Conservation (phyloP, 2,329 filamentous ascomycete species). For the Dichotomopilus funicola region DNA sequence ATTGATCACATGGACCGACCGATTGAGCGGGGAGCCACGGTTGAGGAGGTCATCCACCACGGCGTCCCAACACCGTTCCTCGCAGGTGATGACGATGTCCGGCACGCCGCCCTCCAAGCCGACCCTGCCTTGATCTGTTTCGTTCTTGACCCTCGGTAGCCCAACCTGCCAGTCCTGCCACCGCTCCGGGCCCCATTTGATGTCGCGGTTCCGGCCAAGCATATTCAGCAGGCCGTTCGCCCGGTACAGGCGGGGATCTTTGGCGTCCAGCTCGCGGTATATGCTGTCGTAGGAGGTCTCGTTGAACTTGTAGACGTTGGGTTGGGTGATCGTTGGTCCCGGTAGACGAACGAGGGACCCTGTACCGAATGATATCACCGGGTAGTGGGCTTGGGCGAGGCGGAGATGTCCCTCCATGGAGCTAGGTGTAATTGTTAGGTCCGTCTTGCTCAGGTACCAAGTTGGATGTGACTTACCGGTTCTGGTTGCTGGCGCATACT, state of each 20-base stretch:
- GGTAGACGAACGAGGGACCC: conserved; percentile 90
- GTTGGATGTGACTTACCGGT: conserved; percentile 54
- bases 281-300: conserved; percentile 92
- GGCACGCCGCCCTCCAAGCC: conserved; percentile 87
- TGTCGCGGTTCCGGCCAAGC: conserved; percentile 81
- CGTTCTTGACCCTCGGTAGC: conserved; percentile 69
- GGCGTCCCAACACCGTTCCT: conserved; percentile 97
- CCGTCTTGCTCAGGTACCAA: conserved; percentile 12
- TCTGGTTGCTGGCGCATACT: conserved; percentile 98
- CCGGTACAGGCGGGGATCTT: conserved; percentile 81
- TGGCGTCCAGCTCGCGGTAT: conserved; percentile 80
- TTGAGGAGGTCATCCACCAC: conserved; percentile 89
- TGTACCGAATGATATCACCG: conserved; percentile 97
- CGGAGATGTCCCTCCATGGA: conserved; percentile 99
- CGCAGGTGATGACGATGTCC: conserved; percentile 93
- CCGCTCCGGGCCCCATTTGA: conserved; percentile 93
- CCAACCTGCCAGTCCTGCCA: conserved; percentile 98
- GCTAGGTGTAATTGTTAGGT: conserved; percentile 35
- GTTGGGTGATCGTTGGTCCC: conserved; percentile 82
- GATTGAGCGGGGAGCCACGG: conserved; percentile 78
- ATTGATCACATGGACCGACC: conserved; percentile 95
- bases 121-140: conserved; percentile 65
- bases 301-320: conserved; percentile 98
- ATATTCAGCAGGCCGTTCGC: conserved; percentile 93
- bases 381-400: conserved; percentile 77